These are phyloP conservation scores for Phyllosticta citribraziliensis DNA, from an alignment of 2,329 filamentous ascomycete genomes.

Conservation along the genomic window DNA sequence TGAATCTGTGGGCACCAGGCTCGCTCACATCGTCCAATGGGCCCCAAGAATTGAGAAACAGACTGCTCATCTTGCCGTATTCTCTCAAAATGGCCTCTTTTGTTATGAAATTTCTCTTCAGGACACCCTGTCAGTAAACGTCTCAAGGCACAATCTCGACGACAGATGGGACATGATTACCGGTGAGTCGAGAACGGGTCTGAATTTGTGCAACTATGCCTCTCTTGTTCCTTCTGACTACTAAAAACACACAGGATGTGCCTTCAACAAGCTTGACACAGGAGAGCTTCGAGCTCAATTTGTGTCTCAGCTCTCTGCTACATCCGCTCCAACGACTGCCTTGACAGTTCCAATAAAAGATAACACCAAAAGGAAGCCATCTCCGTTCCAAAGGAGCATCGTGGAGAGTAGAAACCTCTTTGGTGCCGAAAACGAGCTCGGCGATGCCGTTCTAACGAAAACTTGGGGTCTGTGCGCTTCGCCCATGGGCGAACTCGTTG, in stretches of 20 bases:
- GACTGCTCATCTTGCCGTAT: slow-evolving; percentile 21
- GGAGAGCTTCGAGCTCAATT: slow-evolving; percentile 23
- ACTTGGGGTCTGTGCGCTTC: slow-evolving; percentile 44
- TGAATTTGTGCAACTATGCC: neutral
- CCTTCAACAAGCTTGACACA: slow-evolving; percentile 13
- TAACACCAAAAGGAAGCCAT: slow-evolving; percentile 10
- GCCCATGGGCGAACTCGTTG: slow-evolving; percentile 38
- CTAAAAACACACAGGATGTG: slow-evolving; percentile 20
- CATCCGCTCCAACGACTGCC: slow-evolving; percentile 22
- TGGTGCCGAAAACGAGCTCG: slow-evolving; percentile 41
- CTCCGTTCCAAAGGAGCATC: slow-evolving; percentile 34
- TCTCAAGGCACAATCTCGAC: slow-evolving; percentile 25
- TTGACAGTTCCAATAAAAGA: slow-evolving; percentile 18
- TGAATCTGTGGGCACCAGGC: neutral
- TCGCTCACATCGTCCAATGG: slow-evolving; percentile 4
- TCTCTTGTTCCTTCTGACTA: neutral
- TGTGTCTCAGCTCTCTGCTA: slow-evolving; percentile 26
- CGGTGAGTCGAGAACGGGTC: slow-evolving; percentile 14
- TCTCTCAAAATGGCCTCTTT: slow-evolving; percentile 20
- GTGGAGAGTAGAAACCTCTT: slow-evolving; percentile 31
- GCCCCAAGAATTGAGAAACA: slow-evolving; percentile 1
- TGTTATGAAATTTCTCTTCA: slow-evolving; percentile 18
- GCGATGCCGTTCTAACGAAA: slow-evolving; percentile 39
- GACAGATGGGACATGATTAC: slow-evolving; percentile 34
- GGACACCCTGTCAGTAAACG: slow-evolving; percentile 17